Conservation (phyloP, 2,329 filamentous ascomycete species). For the Coniochaeta sp. region DNA sequence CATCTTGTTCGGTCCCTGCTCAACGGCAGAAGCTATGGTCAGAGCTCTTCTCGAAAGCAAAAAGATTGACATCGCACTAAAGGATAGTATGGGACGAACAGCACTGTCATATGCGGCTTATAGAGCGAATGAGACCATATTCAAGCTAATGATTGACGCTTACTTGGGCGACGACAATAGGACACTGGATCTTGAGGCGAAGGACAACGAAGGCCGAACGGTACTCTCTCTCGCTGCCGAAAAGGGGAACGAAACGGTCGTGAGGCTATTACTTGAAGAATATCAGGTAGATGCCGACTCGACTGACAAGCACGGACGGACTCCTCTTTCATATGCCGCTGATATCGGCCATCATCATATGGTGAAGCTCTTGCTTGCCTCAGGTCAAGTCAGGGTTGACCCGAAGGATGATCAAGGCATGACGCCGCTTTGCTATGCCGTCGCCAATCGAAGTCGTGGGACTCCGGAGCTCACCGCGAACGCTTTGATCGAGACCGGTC, state of each 20-base stretch:
- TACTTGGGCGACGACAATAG: neutral
- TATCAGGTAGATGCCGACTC: neutral
- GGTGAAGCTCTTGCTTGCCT: neutral
- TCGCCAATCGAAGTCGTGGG: too few relatives aligned
- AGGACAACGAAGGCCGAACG: neutral
- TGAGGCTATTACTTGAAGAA: neutral
- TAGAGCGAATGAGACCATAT: neutral
- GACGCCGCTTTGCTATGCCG: neutral
- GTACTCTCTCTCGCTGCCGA: constrained; percentile 5
- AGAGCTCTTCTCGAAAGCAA: neutral
- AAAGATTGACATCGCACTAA: neutral
- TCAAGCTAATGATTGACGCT: neutral
- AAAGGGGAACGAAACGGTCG: constrained; percentile 9
- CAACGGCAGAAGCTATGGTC: neutral
- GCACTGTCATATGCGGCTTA: neutral
- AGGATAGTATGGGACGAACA: neutral
- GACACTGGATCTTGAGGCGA: neutral
- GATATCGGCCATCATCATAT: neutral
- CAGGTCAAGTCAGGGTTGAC: neutral
- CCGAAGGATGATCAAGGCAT: neutral
- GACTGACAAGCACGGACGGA: neutral
- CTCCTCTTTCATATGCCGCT: neutral
- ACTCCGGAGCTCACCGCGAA: neutral
- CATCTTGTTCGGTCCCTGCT: neutral
- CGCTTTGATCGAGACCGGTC: neutral